Conservation (phyloP, 2,329 filamentous ascomycete genomes). For the Aspergillus sp. region DNA sequence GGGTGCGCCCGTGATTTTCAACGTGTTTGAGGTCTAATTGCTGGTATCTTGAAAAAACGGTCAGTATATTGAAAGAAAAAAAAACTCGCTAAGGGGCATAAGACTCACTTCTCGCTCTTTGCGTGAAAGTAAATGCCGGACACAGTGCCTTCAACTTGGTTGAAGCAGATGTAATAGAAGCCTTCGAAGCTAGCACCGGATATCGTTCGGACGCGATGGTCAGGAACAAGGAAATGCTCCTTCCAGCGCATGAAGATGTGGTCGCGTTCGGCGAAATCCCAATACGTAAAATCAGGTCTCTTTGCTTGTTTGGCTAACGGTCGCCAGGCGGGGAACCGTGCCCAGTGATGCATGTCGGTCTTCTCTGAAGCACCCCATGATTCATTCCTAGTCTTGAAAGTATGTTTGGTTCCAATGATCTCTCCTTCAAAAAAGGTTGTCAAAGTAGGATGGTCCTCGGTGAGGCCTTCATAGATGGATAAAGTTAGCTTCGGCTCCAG, state of each 20-base stretch:
- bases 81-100: not conserved
- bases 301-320: slow-evolving; percentile 68
- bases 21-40: slow-evolving; percentile 90
- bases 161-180: slow-evolving; percentile 99
- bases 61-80: not conserved
- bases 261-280: slow-evolving; percentile 74
- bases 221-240: slow-evolving; percentile 93
- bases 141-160: slow-evolving; percentile 81
- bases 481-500: slow-evolving; percentile 4
- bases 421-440: slow-evolving; percentile 98
- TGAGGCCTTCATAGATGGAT: slow-evolving; percentile 65
- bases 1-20: slow-evolving; percentile 77
- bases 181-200: slow-evolving; percentile 95
- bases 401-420: slow-evolving; percentile 92
- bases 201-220: slow-evolving; percentile 88
- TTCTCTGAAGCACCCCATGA: slow-evolving; percentile 91
- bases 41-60: slow-evolving; percentile 66
- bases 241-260: slow-evolving; percentile 99
- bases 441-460: slow-evolving; percentile 92
- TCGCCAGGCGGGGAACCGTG: slow-evolving; percentile 81
- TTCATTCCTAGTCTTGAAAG: slow-evolving; percentile 86
- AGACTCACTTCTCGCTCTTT: slow-evolving; percentile 89
- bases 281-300: slow-evolving; percentile 59
- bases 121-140: slow-evolving; percentile 97
- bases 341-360: slow-evolving; percentile 91